Evolutionary conservation across 2,329 filamentous ascomycete genomes (phyloP), one percentile per base, ranked within the genome.

Genomic region (Clonostachys sp.): DNA sequence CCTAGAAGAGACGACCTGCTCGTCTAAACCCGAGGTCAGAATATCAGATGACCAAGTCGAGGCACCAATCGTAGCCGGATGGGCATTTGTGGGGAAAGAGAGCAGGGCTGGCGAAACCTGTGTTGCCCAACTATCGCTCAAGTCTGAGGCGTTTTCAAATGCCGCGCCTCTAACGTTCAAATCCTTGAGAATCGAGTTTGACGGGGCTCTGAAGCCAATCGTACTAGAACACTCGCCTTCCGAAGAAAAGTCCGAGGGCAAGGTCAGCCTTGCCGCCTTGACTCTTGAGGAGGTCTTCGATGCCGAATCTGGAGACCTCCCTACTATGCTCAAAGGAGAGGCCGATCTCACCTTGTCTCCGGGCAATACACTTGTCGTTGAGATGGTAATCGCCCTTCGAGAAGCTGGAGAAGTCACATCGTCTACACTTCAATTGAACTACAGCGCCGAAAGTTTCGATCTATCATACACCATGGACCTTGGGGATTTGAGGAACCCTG

Each of bases 341-440:
- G 77, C 79, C 9, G 74, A 91, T 61, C 66, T 96, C 47, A 81
- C 75, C 0, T 66, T 96, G 41, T 64, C 67, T 12, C 80, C 90
- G 13, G 83, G 83, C 1, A 79, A 87, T 51, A 86, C 77, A 9
- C 82, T 80, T 46, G 80, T 91, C 1, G 86, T 88, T 51, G 81
- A 87, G 55, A 75, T 96, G 56, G 78, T 77, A 9, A 79, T 90
- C 49, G 80, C 85, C 3, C 77, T 96, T 14, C 83, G 90, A 49
- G 91, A 96, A 65, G 82, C 91, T 4, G 91, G 90, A n/a, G 80
- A 89, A 48, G 83, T 86, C 1, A 81, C 77, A 43, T 83, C 88
- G 5, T 74, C 78, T 5, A 82, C 81, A 2, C 78, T 86, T 10
- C 78, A 73, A 1, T 68, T 95, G 30, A 68, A 72, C 1, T 66